phyloP scores from a whole-genome alignment of 2,329 filamentous ascomycete genomes.

The Fusarium armeniacum region DNA sequence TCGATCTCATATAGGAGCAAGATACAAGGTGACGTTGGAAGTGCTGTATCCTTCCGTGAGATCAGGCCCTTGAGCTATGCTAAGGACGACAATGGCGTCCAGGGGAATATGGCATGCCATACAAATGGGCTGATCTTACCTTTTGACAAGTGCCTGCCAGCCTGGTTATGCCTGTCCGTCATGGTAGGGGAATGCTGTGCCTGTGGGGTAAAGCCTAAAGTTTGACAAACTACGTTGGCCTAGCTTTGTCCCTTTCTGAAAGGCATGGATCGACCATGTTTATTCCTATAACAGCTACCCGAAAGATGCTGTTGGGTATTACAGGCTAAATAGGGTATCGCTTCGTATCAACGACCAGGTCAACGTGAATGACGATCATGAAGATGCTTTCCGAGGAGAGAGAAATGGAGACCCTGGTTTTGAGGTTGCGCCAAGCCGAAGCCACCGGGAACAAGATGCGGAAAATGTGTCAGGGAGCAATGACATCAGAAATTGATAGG shows the following conservation, averaged over 20 bases:
- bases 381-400: background rate
- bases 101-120: constrained; percentile 11
- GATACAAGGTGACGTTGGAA: background rate
- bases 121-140: background rate
- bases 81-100: background rate
- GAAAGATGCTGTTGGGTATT: no score
- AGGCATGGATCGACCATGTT: constrained; percentile 30
- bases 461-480: constrained; percentile 12
- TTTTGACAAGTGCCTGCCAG: no score
- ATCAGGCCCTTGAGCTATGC: constrained; percentile 14
- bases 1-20: background rate
- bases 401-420: constrained; percentile 13
- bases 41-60: background rate
- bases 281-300: constrained; percentile 1
- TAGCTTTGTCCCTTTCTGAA: constrained; percentile 1
- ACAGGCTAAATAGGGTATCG: background rate
- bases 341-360: background rate
- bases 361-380: background rate
- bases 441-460: constrained; percentile 19
- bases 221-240: constrained; percentile 15
- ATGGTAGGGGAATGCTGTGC: background rate
- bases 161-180: constrained; percentile 15
- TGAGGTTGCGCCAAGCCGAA: constrained; percentile 18
- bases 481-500: constrained; percentile 15
- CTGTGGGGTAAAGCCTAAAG: constrained; percentile 1